A percentile compares a stretch with the other conserved stretches of the same genome.
Conservation (phyloP, 441 rosid genomes). For the Daphne laureola region DNA sequence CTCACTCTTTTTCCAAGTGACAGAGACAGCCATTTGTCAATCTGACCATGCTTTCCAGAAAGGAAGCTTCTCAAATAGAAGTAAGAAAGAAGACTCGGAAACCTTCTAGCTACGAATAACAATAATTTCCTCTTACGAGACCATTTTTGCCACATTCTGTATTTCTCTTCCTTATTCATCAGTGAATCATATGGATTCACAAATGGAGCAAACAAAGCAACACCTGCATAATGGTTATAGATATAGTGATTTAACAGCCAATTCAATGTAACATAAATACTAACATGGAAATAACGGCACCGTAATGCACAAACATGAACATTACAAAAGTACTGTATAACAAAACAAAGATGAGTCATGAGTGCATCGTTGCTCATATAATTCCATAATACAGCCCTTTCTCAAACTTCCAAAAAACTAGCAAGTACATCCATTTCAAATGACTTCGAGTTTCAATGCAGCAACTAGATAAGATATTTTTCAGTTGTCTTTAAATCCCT, state of each 20-base stretch:
- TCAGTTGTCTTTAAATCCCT: no score
- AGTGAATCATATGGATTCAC: conserved; percentile 56
- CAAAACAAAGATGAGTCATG: no score
- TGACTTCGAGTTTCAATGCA: no score
- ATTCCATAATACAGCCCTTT: no score
- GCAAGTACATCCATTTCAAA: no score
- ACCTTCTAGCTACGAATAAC: conserved; percentile 56
- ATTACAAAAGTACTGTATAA: no score
- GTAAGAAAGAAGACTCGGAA: conserved; percentile 44
- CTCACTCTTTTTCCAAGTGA: conserved; percentile 58
- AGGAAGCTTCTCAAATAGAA: conserved; percentile 49
- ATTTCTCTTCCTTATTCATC: conserved; percentile 51
- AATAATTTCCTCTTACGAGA: conserved; percentile 42
- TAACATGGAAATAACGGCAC: not conserved
- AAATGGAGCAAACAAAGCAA: conserved; percentile 63
- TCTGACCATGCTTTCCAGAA: conserved; percentile 61
- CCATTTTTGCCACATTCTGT: conserved; percentile 53
- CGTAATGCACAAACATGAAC: no score
- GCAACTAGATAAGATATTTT: no score
- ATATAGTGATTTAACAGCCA: conserved; percentile 7
- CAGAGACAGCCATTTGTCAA: conserved; percentile 57
- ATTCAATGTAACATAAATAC: not conserved
- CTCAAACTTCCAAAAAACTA: no score
- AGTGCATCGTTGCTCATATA: no score
- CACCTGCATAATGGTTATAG: conserved; percentile 39